Evolutionary conservation across 176 grass and related monocot genomes (phyloP).

Genomic region (Hsuehochloa calcarea): DNA sequence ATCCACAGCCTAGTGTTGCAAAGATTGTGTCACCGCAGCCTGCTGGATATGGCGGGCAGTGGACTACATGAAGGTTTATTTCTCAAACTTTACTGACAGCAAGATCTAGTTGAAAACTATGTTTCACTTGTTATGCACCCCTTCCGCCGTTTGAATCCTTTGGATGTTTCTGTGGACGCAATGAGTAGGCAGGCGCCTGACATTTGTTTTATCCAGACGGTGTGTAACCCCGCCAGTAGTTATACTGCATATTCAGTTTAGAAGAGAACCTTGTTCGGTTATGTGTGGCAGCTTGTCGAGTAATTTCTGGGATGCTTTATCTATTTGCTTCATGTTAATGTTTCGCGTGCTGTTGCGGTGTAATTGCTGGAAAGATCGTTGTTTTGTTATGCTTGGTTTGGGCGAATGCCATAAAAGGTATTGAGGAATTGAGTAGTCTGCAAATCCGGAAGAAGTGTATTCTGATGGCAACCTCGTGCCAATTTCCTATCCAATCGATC

Average conservation of each 20-base stretch:
- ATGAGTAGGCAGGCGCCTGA: not conserved
- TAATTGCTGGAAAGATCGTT: not conserved
- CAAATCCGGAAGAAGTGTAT: too few species aligned
- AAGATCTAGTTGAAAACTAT: not conserved
- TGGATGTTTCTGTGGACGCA: not conserved
- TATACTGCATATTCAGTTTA: conserved; percentile 14
- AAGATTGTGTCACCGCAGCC: conserved; percentile 55
- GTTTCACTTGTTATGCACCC: not conserved
- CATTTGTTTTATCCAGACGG: not conserved
- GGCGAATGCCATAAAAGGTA: too few species aligned
- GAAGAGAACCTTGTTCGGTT: not conserved
- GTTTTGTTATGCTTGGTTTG: not conserved
- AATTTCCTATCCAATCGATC: too few species aligned
- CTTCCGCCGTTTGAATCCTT: not conserved
- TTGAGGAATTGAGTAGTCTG: too few species aligned
- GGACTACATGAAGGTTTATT: conserved; percentile 34
- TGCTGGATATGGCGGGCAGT: conserved; percentile 57
- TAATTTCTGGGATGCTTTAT: not conserved
- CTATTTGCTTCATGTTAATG: not conserved
- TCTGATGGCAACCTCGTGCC: too few species aligned
- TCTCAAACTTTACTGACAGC: conserved; percentile 1
- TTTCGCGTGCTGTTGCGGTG: not conserved
- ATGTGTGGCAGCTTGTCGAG: not conserved
- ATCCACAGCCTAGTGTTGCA: conserved; percentile 31
- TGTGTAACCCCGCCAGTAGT: not conserved